Evolutionary conservation across 176 grass and related monocot genomes (phyloP).

Genomic region (Oryza australiensis): DNA sequence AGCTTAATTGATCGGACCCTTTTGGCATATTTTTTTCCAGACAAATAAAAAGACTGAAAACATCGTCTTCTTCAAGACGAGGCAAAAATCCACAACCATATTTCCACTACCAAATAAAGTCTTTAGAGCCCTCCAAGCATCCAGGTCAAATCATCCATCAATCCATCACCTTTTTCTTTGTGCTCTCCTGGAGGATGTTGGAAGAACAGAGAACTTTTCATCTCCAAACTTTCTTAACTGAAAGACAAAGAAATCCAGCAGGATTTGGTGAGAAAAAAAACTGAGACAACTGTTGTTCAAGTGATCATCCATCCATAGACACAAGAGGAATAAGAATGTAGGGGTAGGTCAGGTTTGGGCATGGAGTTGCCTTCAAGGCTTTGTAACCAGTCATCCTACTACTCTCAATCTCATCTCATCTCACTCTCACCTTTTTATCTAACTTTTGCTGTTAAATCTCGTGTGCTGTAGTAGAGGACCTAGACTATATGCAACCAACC

Average conservation of each 20-base stretch:
- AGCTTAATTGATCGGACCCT: too few species aligned
- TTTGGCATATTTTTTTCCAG: background rate
- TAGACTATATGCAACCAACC: conserved; percentile 35
- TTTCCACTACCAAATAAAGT: conserved; percentile 13
- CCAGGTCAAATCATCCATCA: conserved; percentile 9
- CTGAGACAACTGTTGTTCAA: background rate
- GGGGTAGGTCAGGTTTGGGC: background rate
- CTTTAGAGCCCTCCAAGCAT: background rate
- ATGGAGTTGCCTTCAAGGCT: conserved; percentile 57
- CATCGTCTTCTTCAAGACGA: conserved; percentile 11
- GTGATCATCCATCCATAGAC: background rate
- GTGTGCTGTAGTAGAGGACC: conserved; percentile 2
- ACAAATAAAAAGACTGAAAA: background rate
- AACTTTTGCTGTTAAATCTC: conserved; percentile 22
- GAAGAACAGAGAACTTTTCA: background rate
- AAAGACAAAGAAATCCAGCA: conserved; percentile 38
- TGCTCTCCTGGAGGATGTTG: background rate
- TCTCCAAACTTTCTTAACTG: conserved; percentile 37
- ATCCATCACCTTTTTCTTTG: background rate
- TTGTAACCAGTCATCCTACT: background rate
- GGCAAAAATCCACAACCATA: conserved; percentile 8
- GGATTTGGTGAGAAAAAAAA: conserved; percentile 38
- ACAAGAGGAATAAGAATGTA: background rate
- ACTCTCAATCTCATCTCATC: conserved; percentile 11
- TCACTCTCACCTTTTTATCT: conserved; percentile 23